phyloP scores from a whole-genome alignment of 208 protist species.

The Trypanosoma avium region DNA sequence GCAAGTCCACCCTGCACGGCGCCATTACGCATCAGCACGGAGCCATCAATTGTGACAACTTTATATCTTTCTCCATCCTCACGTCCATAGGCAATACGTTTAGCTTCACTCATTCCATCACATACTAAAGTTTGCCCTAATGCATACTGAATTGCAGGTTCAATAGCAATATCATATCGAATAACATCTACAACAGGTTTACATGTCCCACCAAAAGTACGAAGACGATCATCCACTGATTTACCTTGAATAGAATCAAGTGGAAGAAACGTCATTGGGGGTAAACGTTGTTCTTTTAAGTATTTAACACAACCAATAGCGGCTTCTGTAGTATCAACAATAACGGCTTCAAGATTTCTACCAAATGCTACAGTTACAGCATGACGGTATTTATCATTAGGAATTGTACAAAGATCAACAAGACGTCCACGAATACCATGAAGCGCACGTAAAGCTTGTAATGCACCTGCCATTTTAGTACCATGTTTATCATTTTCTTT shows the following conservation, averaged over 20 bases:
- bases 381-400: constrained; percentile 87
- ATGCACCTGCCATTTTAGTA: constrained; percentile 67
- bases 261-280: constrained; percentile 96
- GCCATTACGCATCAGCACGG: constrained; percentile 94
- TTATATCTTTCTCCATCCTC: constrained; percentile 76
- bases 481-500: constrained; percentile 82
- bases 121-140: constrained; percentile 96
- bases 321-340: constrained; percentile 94
- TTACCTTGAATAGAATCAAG: constrained; percentile 91
- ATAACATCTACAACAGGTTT: constrained; percentile 95
- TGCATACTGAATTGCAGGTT: constrained; percentile 93
- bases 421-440: constrained; percentile 90
- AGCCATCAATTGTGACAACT: constrained; percentile 96
- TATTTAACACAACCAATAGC: constrained; percentile 96
- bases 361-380: constrained; percentile 97
- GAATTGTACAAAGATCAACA: constrained; percentile 93
- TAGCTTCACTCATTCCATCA: constrained; percentile 93
- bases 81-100: constrained; percentile 78
- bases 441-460: constrained; percentile 91
- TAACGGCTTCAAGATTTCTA: constrained; percentile 95
- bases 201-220: constrained; percentile 88
- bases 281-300: constrained; percentile 94
- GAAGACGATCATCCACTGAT: constrained; percentile 87
- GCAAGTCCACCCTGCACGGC: constrained; percentile 94
- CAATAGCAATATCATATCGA: constrained; percentile 78